A percentile compares a stretch with the other conserved stretches of the same genome.
phyloP scores from a whole-genome alignment of 192 early-diverging fungal species.

The Coemansia sp. region DNA sequence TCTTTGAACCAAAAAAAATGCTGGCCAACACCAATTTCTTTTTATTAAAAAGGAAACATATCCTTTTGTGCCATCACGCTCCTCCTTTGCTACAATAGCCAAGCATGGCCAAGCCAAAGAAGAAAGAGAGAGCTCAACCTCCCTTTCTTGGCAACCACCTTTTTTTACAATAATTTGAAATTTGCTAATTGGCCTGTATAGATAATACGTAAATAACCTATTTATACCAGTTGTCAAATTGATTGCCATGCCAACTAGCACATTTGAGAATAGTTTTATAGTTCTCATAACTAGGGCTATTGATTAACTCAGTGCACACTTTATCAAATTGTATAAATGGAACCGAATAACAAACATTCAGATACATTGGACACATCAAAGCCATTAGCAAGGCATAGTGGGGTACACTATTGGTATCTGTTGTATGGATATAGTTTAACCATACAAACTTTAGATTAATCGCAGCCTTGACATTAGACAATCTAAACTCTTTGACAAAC shows the following conservation, averaged over 20 bases:
- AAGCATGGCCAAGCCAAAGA: background rate
- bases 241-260: background rate
- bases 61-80: background rate
- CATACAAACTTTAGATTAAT: background rate
- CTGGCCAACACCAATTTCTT: background rate
- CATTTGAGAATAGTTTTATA: background rate
- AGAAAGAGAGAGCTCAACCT: background rate
- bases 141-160: background rate
- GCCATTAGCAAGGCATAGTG: constrained; percentile 1
- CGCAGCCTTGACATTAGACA: background rate
- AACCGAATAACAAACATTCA: background rate
- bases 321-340: background rate
- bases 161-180: background rate
- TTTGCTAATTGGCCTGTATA: background rate
- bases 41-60: background rate
- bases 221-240: background rate
- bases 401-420: background rate
- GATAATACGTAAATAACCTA: no score
- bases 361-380: background rate
- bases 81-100: background rate
- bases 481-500: background rate
- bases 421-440: no score
- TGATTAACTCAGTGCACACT: background rate
- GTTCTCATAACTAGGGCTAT: background rate
- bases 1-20: background rate